Base-by-base conservation (phyloP, 2,329 filamentous ascomycete species). In the Neoascochyta sp. region DNA sequence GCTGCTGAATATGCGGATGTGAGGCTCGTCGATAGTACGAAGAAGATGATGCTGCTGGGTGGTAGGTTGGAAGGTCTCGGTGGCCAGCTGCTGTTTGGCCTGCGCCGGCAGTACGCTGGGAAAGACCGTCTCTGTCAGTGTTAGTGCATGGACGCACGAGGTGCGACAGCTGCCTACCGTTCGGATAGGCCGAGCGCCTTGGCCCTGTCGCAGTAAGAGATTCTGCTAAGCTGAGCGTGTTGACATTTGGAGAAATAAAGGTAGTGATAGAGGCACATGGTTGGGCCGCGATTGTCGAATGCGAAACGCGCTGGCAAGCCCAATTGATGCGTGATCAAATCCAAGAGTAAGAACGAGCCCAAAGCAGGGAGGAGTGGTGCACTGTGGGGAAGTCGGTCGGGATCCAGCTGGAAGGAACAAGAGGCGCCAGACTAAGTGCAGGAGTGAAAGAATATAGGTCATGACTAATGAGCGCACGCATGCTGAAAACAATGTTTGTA, bases 231-330 rank as follows among this genome's bases (percentile, higher is more conserved):
- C 23, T 60, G 51, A 18, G 38, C 42, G 45, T 64, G 61, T 34
- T 36, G 40, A 42, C 61, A 64, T 14, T 25, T 16, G 5, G 50
- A 49, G 32, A 50, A 57, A 41, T 57, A 61, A 28, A 54, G 35
- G 44, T 62, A 63, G 11, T 43, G 41, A 48, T 61, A 64, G 5
- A 44, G 27, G 40, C 61, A 64, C 61, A 64, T 64, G 27, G 27
- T 41, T 27, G 24, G 37, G 30, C 22, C 26, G 34, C 35, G 16
- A 31, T 32, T 34, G 34, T 40, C 36, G 29, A n/a, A n/a, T n/a
- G n/a, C n/a, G n/a, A n/a, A n/a, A 31, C 26, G 27, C 37, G 21
- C 27, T 17, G 27, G 44, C 33, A 42, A 31, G 27, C 22, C 26
- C 34, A 25, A 40, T 24, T n/a, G n/a, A n/a, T n/a, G n/a, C n/a